Base-by-base conservation (phyloP, 805 yeast species). In the Groenewaldozyma salmanticensis region DNA sequence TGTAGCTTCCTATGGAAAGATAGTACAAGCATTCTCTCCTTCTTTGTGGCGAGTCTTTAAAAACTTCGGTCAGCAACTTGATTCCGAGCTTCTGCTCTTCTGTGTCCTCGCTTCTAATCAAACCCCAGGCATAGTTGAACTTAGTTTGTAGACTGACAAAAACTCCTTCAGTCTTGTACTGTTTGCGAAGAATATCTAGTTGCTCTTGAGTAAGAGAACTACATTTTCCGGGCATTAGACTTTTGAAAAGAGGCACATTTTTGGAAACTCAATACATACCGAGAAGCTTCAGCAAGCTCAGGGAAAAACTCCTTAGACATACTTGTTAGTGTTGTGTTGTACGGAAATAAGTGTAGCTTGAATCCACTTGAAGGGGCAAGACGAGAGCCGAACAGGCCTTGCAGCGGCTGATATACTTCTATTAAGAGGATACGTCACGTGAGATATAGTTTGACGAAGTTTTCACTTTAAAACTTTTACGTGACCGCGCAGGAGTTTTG, bases 41-140 rank as follows among this genome's bases (percentile, higher is more conserved):
- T 62, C 95, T 73, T 41, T 75, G 72, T 0, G 95, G 90, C 0
- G 81, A 80, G 38, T 77, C 85, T 50, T 80, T 75, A 62, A 81
- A 90, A 27, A 66, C 57, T 43, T 59, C 53, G 15, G 58, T 74
- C 44, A 92, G 66, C 21, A 90, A 68, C 41, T 75, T 78, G 15
- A 92, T 76, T 0, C 97, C 99, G 38, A 80, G 69, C 51, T 81
- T 71, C 55, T 84, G 94, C 46, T 83, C 81, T 31, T 67, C 70
- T 18, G 68, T 66, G 38, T 70, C 68, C 38, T 61, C 57, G 1
- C 94, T 78, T 59, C 86, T 88, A 47, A 94, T 75, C 38, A 92
- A 67, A 3, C 94, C 98, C 98, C 99, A 92, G 0, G 96, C 94
- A 53, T 83, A 84, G 61, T 94, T 92, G 71, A 92, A 92, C 43